Conservation (phyloP, 768 basidiomycete genomes). For the Astraeus odoratus region DNA sequence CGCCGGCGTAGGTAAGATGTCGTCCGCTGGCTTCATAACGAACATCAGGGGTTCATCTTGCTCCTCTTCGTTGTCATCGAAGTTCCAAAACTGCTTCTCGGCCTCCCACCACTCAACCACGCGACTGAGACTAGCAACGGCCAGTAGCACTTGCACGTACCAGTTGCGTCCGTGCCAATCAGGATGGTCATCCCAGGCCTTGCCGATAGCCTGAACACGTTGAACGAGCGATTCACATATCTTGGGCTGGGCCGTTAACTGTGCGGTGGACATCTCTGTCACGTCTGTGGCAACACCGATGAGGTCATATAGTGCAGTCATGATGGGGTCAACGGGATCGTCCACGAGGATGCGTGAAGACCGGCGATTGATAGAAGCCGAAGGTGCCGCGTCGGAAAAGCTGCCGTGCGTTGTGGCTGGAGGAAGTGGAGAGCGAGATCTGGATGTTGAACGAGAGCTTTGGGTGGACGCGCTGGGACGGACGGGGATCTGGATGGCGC, state of each 20-base stretch:
- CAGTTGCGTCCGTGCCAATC: slow-evolving; percentile 97
- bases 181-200: slow-evolving; percentile 95
- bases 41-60: slow-evolving; percentile 89
- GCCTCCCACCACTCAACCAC: slow-evolving; percentile 99
- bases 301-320: slow-evolving; percentile 84
- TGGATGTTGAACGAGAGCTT: slow-evolving; percentile 90
- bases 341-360: slow-evolving; percentile 80
- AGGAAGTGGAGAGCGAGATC: slow-evolving; percentile 90
- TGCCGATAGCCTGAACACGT: slow-evolving; percentile 85
- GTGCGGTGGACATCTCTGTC: slow-evolving; percentile 79
- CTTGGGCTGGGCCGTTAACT: slow-evolving; percentile 82
- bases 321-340: slow-evolving; percentile 83
- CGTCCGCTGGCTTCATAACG: slow-evolving; percentile 84
- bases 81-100: slow-evolving; percentile 99
- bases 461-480: slow-evolving; percentile 65
- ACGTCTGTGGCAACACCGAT: slow-evolving; percentile 93
- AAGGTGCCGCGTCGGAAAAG: slow-evolving; percentile 50
- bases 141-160: slow-evolving; percentile 96
- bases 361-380: slow-evolving; percentile 50
- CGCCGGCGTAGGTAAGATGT: slow-evolving; percentile 35
- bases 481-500: slow-evolving; percentile 71
- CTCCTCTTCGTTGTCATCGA: slow-evolving; percentile 86
- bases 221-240: slow-evolving; percentile 82
- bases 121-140: slow-evolving; percentile 90
- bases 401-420: slow-evolving; percentile 56